Conservation (phyloP, 75 land plant genomes). For the Sequoia sempervirens region DNA sequence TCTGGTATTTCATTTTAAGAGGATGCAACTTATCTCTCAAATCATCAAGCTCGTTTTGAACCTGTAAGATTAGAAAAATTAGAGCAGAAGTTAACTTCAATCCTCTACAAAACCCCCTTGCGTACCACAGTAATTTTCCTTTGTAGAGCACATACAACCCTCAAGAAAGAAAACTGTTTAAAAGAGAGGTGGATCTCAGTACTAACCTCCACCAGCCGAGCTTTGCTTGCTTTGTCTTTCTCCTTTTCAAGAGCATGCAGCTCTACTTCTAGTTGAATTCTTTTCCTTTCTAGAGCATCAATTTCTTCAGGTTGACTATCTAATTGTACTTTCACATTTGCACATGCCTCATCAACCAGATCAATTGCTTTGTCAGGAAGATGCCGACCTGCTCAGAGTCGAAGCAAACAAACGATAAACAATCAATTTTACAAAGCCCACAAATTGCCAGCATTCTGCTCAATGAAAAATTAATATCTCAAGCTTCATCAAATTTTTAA, state of each 20-base stretch:
- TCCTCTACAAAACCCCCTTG: background rate
- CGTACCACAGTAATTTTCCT: no score
- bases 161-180: background rate
- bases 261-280: conserved; percentile 88
- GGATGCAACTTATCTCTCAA: conserved; percentile 78
- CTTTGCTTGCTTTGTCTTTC: conserved; percentile 97
- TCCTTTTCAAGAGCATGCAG: conserved; percentile 96
- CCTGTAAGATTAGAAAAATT: conserved; percentile 22
- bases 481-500: background rate
- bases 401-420: background rate
- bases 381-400: conserved; percentile 46
- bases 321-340: conserved; percentile 94
- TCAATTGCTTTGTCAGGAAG: conserved; percentile 98
- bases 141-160: no score
- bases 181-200: no score
- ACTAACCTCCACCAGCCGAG: conserved; percentile 28
- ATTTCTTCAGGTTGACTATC: conserved; percentile 99
- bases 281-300: conserved; percentile 80
- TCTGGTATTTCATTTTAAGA: conserved; percentile 80
- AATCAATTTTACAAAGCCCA: background rate
- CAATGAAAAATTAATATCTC: background rate
- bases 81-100: background rate
- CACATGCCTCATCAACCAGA: conserved; percentile 97
- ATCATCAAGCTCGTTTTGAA: conserved; percentile 62
- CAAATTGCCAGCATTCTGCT: background rate